A percentile compares a stretch with the other conserved stretches of the same genome.
These are phyloP conservation scores for Forsythia viridissima DNA, from an alignment of 257 asterid genomes.

Conservation along the genomic window DNA sequence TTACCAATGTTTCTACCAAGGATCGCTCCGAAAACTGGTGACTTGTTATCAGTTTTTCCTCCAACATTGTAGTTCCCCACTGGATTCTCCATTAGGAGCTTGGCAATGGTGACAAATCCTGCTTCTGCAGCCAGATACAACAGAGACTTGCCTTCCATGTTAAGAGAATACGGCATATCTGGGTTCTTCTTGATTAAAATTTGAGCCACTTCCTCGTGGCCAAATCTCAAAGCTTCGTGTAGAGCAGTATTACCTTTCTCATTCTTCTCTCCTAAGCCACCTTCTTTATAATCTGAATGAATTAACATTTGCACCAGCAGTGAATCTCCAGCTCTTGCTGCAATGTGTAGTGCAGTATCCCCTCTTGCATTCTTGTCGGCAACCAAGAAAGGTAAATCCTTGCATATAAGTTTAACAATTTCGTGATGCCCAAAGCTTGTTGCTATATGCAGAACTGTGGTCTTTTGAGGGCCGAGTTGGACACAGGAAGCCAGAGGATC, in stretches of 20 bases:
- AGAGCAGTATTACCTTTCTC: constrained; percentile 47
- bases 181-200: constrained; percentile 43
- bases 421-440: constrained; percentile 42
- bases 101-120: constrained; percentile 44
- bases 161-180: constrained; percentile 37
- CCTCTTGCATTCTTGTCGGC: constrained; percentile 50
- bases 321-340: constrained; percentile 50
- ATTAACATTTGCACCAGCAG: constrained; percentile 33
- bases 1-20: constrained; percentile 34
- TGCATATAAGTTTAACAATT: constrained; percentile 49
- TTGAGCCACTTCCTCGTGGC: constrained; percentile 48
- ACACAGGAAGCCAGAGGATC: constrained; percentile 37
- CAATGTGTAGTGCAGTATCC: constrained; percentile 52
- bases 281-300: constrained; percentile 40
- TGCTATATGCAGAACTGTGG: constrained; percentile 54
- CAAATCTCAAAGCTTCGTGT: constrained; percentile 40
- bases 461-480: constrained; percentile 50
- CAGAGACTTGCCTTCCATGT: constrained; percentile 48
- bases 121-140: constrained; percentile 60
- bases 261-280: constrained; percentile 38
- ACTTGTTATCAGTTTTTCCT: constrained; percentile 32
- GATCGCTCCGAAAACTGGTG: constrained; percentile 46
- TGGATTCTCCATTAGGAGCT: constrained; percentile 51
- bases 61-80: constrained; percentile 31
- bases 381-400: constrained; percentile 49